phyloP scores from a whole-genome alignment of 139 green algal genomes.

The Auxenochlorella pyrenoidosa region DNA sequence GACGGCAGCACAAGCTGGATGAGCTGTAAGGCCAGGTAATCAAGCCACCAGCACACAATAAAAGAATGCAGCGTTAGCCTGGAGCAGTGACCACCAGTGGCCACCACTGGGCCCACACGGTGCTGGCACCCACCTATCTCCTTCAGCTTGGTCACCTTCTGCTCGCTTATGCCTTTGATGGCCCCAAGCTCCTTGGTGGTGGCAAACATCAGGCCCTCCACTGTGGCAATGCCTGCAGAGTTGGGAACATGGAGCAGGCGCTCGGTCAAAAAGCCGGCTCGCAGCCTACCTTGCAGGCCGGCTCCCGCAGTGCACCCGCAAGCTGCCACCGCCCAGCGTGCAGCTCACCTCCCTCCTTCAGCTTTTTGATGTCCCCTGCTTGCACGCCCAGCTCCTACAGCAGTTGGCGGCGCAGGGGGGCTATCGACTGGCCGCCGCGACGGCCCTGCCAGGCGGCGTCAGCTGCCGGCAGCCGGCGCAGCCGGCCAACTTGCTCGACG shows the following conservation, averaged over 20 bases:
- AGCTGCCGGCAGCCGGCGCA: constrained; percentile 3
- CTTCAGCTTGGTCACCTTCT: constrained; percentile 94
- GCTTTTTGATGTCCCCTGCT: constrained; percentile 96
- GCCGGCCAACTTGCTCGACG: too few species aligned
- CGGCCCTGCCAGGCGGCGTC: background rate
- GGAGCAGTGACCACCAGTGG: too few species aligned
- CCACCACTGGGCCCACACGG: too few species aligned
- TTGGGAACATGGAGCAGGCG: background rate
- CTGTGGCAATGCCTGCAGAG: constrained; percentile 55
- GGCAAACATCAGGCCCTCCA: constrained; percentile 86
- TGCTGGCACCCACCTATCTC: constrained; percentile 75
- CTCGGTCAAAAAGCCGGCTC: background rate
- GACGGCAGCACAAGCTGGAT: background rate
- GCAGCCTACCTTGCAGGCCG: background rate
- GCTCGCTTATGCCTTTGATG: constrained; percentile 98
- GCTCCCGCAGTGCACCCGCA: background rate
- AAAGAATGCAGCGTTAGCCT: too few species aligned
- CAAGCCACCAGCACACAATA: too few species aligned
- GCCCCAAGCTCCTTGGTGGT: constrained; percentile 83
- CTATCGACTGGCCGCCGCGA: background rate
- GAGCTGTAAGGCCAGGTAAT: too few species aligned
- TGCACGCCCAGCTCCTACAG: constrained; percentile 83
- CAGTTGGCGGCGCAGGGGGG: background rate
- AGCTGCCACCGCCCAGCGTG: background rate
- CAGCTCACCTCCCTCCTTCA: constrained; percentile 84